Percentiles rank a stretch among this genome's conserved stretches.
Evolutionary conservation across 306 rosid species (phyloP).

Genomic region (Hippophae gyantsensis): DNA sequence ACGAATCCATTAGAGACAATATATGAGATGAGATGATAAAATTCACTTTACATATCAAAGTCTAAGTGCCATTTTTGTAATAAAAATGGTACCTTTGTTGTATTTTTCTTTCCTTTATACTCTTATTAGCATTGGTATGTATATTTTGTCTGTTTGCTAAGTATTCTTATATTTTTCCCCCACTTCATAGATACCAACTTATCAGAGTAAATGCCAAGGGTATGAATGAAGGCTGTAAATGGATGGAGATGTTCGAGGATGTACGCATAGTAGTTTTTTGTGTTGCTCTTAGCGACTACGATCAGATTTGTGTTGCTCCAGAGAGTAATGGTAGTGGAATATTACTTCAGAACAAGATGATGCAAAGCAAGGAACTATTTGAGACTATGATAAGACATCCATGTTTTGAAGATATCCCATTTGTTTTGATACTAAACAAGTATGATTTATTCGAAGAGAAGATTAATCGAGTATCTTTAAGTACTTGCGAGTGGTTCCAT

Average conservation of each 20-base stretch:
- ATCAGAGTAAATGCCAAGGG: conserved; percentile 96
- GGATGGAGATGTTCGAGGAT: conserved; percentile 99
- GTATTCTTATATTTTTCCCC: neutral
- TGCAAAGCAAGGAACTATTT: conserved; percentile 86
- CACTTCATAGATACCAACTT: conserved; percentile 65
- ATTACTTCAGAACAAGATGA: conserved; percentile 83
- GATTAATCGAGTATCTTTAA: conserved; percentile 41
- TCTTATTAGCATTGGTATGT: neutral
- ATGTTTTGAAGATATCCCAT: conserved; percentile 75
- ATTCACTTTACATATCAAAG: too few relatives aligned
- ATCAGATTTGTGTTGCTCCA: conserved; percentile 55
- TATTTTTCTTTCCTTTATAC: neutral
- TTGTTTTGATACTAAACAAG: conserved; percentile 72
- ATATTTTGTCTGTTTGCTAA: neutral
- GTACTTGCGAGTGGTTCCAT: conserved; percentile 70
- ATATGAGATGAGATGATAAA: too few relatives aligned
- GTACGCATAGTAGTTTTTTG: conserved; percentile 81
- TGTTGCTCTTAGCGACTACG: conserved; percentile 70
- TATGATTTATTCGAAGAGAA: conserved; percentile 82
- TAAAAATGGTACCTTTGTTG: too few relatives aligned
- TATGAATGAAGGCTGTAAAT: conserved; percentile 83
- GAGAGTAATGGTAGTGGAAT: conserved; percentile 66
- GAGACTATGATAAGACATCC: conserved; percentile 88
- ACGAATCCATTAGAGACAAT: too few relatives aligned
- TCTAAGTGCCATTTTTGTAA: too few relatives aligned